Conservation (phyloP, 352 stramenopile species). For the Phytophthora kernoviae region DNA sequence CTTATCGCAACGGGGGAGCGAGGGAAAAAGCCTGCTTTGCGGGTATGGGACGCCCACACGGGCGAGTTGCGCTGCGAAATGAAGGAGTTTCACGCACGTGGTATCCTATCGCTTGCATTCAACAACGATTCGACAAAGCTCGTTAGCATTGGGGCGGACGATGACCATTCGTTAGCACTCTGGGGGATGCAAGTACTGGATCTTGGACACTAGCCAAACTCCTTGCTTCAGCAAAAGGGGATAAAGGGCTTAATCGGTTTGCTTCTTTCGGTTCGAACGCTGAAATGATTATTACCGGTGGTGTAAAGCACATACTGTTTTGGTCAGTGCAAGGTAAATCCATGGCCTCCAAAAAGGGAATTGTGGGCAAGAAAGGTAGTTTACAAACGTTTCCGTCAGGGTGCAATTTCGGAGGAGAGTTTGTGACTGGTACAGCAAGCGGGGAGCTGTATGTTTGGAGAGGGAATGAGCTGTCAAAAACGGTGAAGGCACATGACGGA, state of each 20-base stretch:
- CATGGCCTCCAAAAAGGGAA: constrained; percentile 54
- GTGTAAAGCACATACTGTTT: constrained; percentile 74
- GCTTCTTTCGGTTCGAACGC: constrained; percentile 44
- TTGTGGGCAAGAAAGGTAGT: constrained; percentile 64
- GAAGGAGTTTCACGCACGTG: constrained; percentile 69
- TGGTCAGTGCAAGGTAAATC: constrained; percentile 67
- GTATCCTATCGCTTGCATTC: constrained; percentile 77
- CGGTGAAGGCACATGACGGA: constrained; percentile 71
- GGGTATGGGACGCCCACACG: constrained; percentile 86
- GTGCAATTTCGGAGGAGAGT: constrained; percentile 48
- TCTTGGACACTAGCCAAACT: constrained; percentile 64
- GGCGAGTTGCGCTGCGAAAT: constrained; percentile 66
- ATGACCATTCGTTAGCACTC: constrained; percentile 82
- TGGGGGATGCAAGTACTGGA: constrained; percentile 75
- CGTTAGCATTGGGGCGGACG: constrained; percentile 77
- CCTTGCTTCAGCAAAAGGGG: constrained; percentile 51
- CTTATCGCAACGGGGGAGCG: constrained; percentile 90
- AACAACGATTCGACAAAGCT: constrained; percentile 57
- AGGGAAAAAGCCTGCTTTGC: constrained; percentile 73
- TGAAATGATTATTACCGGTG: constrained; percentile 56
- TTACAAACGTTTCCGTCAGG: constrained; percentile 57
- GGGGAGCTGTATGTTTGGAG: constrained; percentile 71
- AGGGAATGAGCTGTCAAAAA: constrained; percentile 47
- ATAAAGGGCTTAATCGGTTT: constrained; percentile 65
- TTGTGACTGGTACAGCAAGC: constrained; percentile 56